A percentile compares a stretch with the other conserved stretches of the same genome.
Evolutionary conservation across 2,329 filamentous ascomycete species (phyloP).

Genomic region (Venturia oleaginea): DNA sequence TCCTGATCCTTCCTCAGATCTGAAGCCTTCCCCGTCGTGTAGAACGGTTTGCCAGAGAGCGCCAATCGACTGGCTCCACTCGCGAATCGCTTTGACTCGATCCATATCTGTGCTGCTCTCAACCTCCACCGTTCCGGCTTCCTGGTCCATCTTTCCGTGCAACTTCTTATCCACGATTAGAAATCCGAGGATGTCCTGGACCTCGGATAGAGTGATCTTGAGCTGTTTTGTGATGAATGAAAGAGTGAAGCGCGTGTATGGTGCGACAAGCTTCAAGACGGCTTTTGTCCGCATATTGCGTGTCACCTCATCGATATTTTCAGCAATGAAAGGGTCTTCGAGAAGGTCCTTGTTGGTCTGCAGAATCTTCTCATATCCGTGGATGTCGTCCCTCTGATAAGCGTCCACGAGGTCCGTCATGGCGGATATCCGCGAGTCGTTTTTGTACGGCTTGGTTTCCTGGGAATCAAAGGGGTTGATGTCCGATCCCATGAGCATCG

Average conservation of each 20-base stretch:
- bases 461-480: slow-evolving; percentile 99
- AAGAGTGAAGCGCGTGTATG: slow-evolving; percentile 87
- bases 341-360: slow-evolving; percentile 82
- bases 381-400: slow-evolving; percentile 91
- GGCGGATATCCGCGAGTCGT: slow-evolving; percentile 84
- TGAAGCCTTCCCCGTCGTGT: slow-evolving; percentile 67
- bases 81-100: slow-evolving; percentile 62
- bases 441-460: slow-evolving; percentile 97
- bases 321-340: slow-evolving; percentile 88
- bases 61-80: slow-evolving; percentile 62
- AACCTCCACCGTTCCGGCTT: slow-evolving; percentile 74
- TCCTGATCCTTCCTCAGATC: slow-evolving; percentile 32
- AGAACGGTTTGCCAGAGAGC: slow-evolving; percentile 64
- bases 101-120: slow-evolving; percentile 64
- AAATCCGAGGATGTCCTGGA: slow-evolving; percentile 91
- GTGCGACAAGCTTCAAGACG: slow-evolving; percentile 83
- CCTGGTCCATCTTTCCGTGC: slow-evolving; percentile 80
- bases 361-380: slow-evolving; percentile 79
- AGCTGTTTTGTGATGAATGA: slow-evolving; percentile 81
- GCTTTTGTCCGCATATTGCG: slow-evolving; percentile 97
- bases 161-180: slow-evolving; percentile 87
- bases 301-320: slow-evolving; percentile 98
- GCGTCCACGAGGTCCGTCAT: slow-evolving; percentile 97
- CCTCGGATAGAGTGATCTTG: slow-evolving; percentile 74
- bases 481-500: slow-evolving; percentile 96